Conservation (phyloP, 768 basidiomycete genomes). For the Termitomyces eurrhizus region DNA sequence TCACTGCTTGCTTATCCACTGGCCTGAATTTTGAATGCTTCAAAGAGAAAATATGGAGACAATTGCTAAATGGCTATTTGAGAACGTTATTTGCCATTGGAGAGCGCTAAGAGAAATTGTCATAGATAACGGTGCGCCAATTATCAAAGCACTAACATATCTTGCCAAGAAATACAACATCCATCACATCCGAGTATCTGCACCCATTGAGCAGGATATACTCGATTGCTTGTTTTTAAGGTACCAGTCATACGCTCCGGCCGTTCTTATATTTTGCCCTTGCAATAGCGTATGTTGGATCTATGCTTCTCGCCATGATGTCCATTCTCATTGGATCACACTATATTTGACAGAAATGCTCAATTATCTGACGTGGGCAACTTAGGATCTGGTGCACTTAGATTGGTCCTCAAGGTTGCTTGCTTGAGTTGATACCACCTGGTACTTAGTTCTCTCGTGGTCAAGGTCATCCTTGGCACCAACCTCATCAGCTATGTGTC, state of each 20-base stretch:
- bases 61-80: no score
- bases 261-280: constrained; percentile 84
- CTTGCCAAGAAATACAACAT: no score
- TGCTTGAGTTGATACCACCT: background rate
- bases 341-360: constrained; percentile 46
- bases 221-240: constrained; percentile 94
- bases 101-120: no score
- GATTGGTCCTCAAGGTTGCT: background rate
- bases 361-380: constrained; percentile 59
- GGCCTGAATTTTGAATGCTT: no score
- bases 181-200: no score
- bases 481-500: constrained; percentile 84
- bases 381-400: constrained; percentile 80
- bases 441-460: constrained; percentile 61
- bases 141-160: no score
- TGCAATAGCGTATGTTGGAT: constrained; percentile 78
- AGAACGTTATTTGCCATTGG: no score
- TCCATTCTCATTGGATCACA: constrained; percentile 74
- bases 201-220: constrained; percentile 97
- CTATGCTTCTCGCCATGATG: constrained; percentile 86
- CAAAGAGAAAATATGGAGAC: no score
- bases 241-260: constrained; percentile 66
- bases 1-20: no score
- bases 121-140: no score
- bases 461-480: constrained; percentile 90